A percentile compares a stretch with the other conserved stretches of the same genome.
phyloP scores from a whole-genome alignment of 208 protist genomes.

The Trypanosoma melophagium region DNA sequence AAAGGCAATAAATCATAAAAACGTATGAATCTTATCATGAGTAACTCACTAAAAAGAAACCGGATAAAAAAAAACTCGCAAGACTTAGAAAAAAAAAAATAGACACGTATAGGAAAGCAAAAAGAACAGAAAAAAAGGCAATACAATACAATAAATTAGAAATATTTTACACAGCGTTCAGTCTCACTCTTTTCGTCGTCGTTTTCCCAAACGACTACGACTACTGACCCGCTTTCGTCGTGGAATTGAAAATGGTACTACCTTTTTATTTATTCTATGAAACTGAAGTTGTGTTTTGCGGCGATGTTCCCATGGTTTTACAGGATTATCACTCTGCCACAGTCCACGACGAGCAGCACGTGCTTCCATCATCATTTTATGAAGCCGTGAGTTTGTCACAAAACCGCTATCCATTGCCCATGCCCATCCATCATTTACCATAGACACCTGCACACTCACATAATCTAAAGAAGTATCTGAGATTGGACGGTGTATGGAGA shows the following conservation, averaged over 20 bases:
- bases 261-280: not conserved
- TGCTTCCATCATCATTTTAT: constrained; percentile 17
- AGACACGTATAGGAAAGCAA: too few species aligned
- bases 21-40: too few species aligned
- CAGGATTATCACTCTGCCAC: constrained; percentile 14
- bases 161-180: not conserved
- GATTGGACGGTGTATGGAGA: not conserved
- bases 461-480: not conserved
- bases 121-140: too few species aligned
- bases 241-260: not conserved
- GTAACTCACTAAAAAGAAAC: too few species aligned
- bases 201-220: not conserved
- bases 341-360: constrained; percentile 14
- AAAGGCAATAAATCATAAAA: too few species aligned
- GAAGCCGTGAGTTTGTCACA: constrained; percentile 1
- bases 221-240: not conserved
- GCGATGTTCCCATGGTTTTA: constrained; percentile 4
- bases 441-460: constrained; percentile 23
- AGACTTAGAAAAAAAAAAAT: too few species aligned
- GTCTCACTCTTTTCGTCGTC: not conserved
- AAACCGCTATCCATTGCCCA: constrained; percentile 21
- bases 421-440: constrained; percentile 26
- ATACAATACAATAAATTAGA: too few species aligned
- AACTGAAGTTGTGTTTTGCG: not conserved
- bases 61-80: too few species aligned